phyloP scores from a whole-genome alignment of 2,329 filamentous ascomycete genomes.

The Phaeosphaeriaceae sp. region DNA sequence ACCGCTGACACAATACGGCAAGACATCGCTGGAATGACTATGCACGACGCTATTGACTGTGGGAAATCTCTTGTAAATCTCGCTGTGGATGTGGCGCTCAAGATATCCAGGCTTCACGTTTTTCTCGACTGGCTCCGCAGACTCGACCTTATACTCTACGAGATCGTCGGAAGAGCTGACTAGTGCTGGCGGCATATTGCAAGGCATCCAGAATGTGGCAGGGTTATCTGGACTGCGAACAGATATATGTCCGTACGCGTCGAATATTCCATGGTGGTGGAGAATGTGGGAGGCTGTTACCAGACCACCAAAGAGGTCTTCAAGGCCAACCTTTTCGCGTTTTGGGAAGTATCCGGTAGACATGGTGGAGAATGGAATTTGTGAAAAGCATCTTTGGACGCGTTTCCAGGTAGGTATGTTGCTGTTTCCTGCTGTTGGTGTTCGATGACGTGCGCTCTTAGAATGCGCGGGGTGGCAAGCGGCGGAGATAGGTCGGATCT shows the following conservation, averaged over 20 bases:
- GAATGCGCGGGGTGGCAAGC: slow-evolving; percentile 10
- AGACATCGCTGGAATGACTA: slow-evolving; percentile 50
- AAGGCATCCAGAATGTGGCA: slow-evolving; percentile 55
- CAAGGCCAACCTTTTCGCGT: slow-evolving; percentile 47
- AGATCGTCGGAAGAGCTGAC: slow-evolving; percentile 52
- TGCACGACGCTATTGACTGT: slow-evolving; percentile 54
- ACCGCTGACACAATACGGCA: slow-evolving; percentile 52
- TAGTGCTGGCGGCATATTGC: slow-evolving; percentile 53
- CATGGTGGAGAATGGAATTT: slow-evolving; percentile 25
- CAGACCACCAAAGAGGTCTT: slow-evolving; percentile 48
- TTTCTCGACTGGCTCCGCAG: slow-evolving; percentile 48
- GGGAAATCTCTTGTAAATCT: slow-evolving; percentile 55
- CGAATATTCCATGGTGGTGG: slow-evolving; percentile 59
- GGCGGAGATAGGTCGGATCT: slow-evolving; percentile 9
- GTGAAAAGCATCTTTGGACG: slow-evolving; percentile 6
- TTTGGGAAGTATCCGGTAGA: slow-evolving; percentile 48
- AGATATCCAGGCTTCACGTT: slow-evolving; percentile 44
- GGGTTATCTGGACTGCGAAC: slow-evolving; percentile 58
- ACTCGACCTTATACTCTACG: slow-evolving; percentile 53
- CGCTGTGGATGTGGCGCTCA: slow-evolving; percentile 55
- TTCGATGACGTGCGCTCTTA: slow-evolving; percentile 27
- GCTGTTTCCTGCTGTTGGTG: slow-evolving; percentile 13
- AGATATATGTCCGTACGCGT: slow-evolving; percentile 64
- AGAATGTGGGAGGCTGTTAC: slow-evolving; percentile 61
- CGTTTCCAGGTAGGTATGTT: slow-evolving; percentile 1